Evolutionary conservation across 1,139 yeast genomes (phyloP).

Genomic region (Eremothecium coryli): DNA sequence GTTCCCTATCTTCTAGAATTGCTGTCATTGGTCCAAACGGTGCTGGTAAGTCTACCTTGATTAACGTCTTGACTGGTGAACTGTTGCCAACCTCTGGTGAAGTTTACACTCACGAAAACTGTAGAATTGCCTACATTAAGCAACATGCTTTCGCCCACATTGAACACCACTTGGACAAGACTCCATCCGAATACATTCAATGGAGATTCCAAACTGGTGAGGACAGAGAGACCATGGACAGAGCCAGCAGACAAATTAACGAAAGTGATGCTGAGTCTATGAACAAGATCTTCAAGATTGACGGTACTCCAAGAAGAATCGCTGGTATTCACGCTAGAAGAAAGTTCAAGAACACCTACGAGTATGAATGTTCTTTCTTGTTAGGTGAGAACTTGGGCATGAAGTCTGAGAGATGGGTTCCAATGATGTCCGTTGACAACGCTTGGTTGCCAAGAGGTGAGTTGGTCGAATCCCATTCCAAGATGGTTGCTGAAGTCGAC

Average conservation of each 20-base stretch:
- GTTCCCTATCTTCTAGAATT: constrained; percentile 98
- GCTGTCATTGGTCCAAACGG: constrained; percentile 99
- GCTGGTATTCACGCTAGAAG: constrained; percentile 93
- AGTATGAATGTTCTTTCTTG: constrained; percentile 94
- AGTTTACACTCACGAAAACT: constrained; percentile 98
- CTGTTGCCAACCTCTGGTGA: constrained; percentile 96
- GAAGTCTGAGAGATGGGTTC: constrained; percentile 99
- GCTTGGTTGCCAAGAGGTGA: constrained; percentile 99
- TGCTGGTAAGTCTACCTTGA: constrained; percentile 99
- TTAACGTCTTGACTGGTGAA: constrained; percentile 98
- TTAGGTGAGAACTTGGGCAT: constrained; percentile 98
- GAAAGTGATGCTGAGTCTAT: constrained; percentile 95
- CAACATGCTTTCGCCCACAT: constrained; percentile 99
- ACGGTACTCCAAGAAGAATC: constrained; percentile 97
- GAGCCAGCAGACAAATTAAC: constrained; percentile 98
- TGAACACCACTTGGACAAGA: constrained; percentile 96
- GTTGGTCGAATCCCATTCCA: constrained; percentile 95
- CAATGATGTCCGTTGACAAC: constrained; percentile 99
- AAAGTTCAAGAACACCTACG: constrained; percentile 99
- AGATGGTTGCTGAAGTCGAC: constrained; percentile 99
- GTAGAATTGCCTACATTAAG: constrained; percentile 99
- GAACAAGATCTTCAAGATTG: constrained; percentile 99
- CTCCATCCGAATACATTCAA: constrained; percentile 99
- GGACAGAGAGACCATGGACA: constrained; percentile 99
- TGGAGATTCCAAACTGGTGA: constrained; percentile 99